phyloP scores from a whole-genome alignment of 345 rosid species.

The Conringia planisiliqua region DNA sequence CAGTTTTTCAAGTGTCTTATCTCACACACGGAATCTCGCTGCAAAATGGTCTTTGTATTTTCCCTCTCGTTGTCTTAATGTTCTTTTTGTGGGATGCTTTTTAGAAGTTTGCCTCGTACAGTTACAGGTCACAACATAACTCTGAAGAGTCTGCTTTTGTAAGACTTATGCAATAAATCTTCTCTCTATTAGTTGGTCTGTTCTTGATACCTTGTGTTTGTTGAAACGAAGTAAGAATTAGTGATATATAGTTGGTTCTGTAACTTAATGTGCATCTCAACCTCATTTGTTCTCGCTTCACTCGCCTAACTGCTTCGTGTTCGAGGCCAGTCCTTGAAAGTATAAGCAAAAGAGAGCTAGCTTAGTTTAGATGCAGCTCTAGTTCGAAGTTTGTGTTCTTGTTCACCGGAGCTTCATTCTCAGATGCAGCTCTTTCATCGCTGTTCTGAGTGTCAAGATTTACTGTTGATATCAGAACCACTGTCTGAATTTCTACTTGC shows the following conservation, averaged over 20 bases:
- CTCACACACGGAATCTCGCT: slow-evolving; percentile 10
- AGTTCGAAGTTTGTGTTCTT: neutral
- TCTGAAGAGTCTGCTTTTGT: slow-evolving; percentile 10
- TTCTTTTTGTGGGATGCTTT: neutral
- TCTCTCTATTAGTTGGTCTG: neutral
- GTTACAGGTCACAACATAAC: slow-evolving; percentile 2
- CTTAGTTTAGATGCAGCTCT: too few relatives aligned
- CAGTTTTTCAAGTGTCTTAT: slow-evolving; percentile 4
- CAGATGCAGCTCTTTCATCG: neutral
- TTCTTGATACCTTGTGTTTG: neutral
- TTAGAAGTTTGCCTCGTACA: slow-evolving; percentile 20
- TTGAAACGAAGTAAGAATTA: neutral
- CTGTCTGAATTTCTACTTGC: too few relatives aligned
- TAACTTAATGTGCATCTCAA: neutral
- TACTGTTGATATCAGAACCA: neutral
- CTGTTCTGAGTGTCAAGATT: too few relatives aligned
- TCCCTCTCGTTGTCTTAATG: slow-evolving; percentile 8
- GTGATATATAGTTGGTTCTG: neutral
- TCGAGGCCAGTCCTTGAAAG: neutral
- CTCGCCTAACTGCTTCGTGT: neutral
- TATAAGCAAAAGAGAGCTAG: neutral
- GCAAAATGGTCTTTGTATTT: slow-evolving; percentile 1
- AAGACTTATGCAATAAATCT: neutral
- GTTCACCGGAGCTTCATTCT: neutral
- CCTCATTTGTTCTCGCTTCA: neutral